Percentiles rank a stretch among this genome's conserved stretches.
These are phyloP conservation scores for Mycena haematopus DNA, from an alignment of 768 basidiomycete species.

Conservation along the genomic window DNA sequence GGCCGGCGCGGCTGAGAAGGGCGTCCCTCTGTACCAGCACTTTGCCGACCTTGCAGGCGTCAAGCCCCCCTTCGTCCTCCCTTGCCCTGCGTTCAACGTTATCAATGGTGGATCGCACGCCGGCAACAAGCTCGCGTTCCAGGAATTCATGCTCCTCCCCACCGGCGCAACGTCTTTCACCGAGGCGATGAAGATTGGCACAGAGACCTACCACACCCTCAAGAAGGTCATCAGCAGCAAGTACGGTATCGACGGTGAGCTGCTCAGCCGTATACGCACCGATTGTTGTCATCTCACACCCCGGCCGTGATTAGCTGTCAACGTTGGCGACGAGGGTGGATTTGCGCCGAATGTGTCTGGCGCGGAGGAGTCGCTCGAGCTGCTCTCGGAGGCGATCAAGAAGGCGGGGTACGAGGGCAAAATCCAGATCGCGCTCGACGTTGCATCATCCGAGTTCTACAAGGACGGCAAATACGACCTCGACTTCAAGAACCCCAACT, in stretches of 20 bases:
- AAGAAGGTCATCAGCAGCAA: conserved; percentile 99
- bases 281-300: conserved; percentile 13
- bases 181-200: conserved; percentile 98
- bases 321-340: conserved; percentile 99
- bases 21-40: conserved; percentile 94
- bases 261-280: conserved; percentile 32
- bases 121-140: conserved; percentile 99
- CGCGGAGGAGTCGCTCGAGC: conserved; percentile 96
- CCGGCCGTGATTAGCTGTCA: conserved; percentile 80
- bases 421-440: conserved; percentile 98
- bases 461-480: conserved; percentile 99
- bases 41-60: conserved; percentile 95
- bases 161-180: conserved; percentile 91
- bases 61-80: conserved; percentile 92
- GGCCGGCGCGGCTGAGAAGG: conserved; percentile 95
- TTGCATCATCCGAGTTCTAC: conserved; percentile 99
- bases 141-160: conserved; percentile 99
- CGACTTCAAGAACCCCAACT: conserved; percentile 99
- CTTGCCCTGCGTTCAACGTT: conserved; percentile 95
- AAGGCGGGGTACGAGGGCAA: conserved; percentile 99
- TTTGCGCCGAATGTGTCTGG: conserved; percentile 98
- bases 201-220: conserved; percentile 96
- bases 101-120: conserved; percentile 99
- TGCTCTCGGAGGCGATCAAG: conserved; percentile 94
- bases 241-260: conserved; percentile 96